These are phyloP conservation scores for Zygosaccharomyces pseudobailii DNA, from an alignment of 1,139 yeast species.

Conservation along the genomic window DNA sequence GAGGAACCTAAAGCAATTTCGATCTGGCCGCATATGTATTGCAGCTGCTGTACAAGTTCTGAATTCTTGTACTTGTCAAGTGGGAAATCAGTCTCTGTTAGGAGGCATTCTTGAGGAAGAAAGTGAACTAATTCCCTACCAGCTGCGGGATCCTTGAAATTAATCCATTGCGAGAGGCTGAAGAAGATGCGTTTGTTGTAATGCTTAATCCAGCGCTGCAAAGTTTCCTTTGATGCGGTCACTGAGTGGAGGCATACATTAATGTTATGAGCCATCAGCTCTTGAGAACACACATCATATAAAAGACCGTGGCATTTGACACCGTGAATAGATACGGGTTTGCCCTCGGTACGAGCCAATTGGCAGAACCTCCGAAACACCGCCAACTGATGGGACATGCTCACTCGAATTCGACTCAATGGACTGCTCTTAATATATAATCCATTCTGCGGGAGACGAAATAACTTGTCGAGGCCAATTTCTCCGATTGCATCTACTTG, in stretches of 20 bases:
- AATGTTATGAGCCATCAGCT: constrained; percentile 15
- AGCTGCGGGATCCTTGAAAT: constrained; percentile 34
- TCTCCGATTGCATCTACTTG: constrained; percentile 59
- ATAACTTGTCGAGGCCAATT: constrained; percentile 77
- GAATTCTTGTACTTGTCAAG: constrained; percentile 17
- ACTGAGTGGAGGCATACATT: constrained; percentile 72
- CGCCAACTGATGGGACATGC: constrained; percentile 57
- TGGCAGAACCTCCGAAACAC: constrained; percentile 49
- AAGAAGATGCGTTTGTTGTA: constrained; percentile 38
- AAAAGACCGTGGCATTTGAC: constrained; percentile 71
- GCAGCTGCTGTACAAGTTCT: constrained; percentile 8
- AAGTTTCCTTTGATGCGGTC: constrained; percentile 74
- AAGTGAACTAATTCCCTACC: constrained; percentile 30
- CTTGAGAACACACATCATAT: constrained; percentile 41
- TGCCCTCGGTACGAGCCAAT: constrained; percentile 46
- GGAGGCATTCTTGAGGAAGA: constrained; percentile 39
- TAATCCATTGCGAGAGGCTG: constrained; percentile 62
- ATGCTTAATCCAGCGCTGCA: constrained; percentile 46
- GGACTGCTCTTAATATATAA: constrained; percentile 41
- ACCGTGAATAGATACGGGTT: constrained; percentile 74
- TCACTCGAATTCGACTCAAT: constrained; percentile 47
- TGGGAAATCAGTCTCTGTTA: constrained; percentile 52
- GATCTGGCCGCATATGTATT: constrained; percentile 5
- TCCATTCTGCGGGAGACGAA: constrained; percentile 61
- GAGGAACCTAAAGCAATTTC: not conserved